Evolutionary conservation across 1,139 yeast genomes (phyloP).

Genomic region (Candida labiduridarum): DNA sequence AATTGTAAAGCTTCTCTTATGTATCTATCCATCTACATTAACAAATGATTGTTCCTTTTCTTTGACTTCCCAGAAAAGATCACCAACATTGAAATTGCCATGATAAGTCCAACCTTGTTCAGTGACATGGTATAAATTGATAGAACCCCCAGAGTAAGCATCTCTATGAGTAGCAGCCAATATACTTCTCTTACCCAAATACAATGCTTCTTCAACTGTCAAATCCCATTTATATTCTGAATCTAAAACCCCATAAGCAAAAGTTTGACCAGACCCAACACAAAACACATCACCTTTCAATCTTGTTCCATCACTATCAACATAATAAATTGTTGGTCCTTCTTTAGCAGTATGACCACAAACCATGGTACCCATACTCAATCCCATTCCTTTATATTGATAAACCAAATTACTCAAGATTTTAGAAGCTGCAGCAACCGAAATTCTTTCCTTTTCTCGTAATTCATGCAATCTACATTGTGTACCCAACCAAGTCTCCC

Average conservation of each 20-base stretch:
- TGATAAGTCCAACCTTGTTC: slow-evolving; percentile 95
- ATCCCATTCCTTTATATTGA: slow-evolving; percentile 96
- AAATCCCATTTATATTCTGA: slow-evolving; percentile 89
- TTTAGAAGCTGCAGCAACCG: slow-evolving; percentile 97
- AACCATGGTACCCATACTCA: slow-evolving; percentile 98
- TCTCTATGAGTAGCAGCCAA: slow-evolving; percentile 98
- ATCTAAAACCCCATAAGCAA: slow-evolving; percentile 98
- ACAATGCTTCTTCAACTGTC: slow-evolving; percentile 88
- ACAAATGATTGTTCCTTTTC: slow-evolving; percentile 87
- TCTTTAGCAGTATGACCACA: slow-evolving; percentile 96
- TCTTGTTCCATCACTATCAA: slow-evolving; percentile 96
- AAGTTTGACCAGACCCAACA: slow-evolving; percentile 99
- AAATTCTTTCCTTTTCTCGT: slow-evolving; percentile 90
- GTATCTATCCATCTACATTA: slow-evolving; percentile 66
- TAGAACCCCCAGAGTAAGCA: slow-evolving; percentile 97
- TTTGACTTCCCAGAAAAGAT: slow-evolving; percentile 89
- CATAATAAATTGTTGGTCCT: slow-evolving; percentile 94
- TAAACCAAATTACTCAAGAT: slow-evolving; percentile 89
- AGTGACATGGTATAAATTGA: slow-evolving; percentile 89
- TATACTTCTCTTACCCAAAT: slow-evolving; percentile 92
- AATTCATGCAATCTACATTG: slow-evolving; percentile 95
- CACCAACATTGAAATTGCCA: slow-evolving; percentile 93
- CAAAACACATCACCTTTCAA: slow-evolving; percentile 93
- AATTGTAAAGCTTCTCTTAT: too few species aligned
- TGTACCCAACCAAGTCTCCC: slow-evolving; percentile 99